Evolutionary conservation across 106 monocot genomes (phyloP), one percentile per base, ranked within the genome.

Genomic region (Posidonia australis): DNA sequence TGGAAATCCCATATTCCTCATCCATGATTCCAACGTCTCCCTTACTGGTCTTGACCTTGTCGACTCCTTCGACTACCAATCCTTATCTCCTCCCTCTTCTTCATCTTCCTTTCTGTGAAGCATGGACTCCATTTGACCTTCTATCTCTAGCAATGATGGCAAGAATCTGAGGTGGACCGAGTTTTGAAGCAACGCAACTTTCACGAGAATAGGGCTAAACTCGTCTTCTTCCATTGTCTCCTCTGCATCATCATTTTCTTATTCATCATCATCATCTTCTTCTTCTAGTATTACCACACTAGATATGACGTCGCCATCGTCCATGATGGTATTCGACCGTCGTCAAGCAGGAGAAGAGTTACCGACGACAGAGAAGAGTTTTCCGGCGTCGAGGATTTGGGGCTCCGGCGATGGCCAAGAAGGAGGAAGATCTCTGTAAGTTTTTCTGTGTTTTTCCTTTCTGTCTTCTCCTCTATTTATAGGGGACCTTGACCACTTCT

Each of bases 141-240:
- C 66, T 25, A 19, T 10, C 49, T 10, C 51, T 14, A 12, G 17
- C 29, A 2, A 27, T 16, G 48, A 44, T 4, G 66, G 44, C n/a
- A 60, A 54, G 25, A 67, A 64, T 1, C 75, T 75, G 1, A 66
- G 82, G 12, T 83, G 82, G 78, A 76, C 78, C 72, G 78, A 83
- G 72, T 83, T 83, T 76, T 83, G 83, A 78, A 76, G 67, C 54
- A 76, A 79, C 53, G 78, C 78, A 46, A 72, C 75, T 7, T 24
- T 45, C 48, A 32, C 62, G 41, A 43, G 42, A 49, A 51, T 62
- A 44, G 58, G 57, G 49, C 48, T 74, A 48, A 78, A 22, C 53
- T 72, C 72, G 2, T 69, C 69, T 3, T 79, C 73, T 0, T 72
- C 77, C 4, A 11, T 11, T 13, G n/a, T 13, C 25, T 1, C 49